Evolutionary conservation across 1,284 basidiomycete genomes (phyloP).

Genomic region (Vanrija pseudolonga): DNA sequence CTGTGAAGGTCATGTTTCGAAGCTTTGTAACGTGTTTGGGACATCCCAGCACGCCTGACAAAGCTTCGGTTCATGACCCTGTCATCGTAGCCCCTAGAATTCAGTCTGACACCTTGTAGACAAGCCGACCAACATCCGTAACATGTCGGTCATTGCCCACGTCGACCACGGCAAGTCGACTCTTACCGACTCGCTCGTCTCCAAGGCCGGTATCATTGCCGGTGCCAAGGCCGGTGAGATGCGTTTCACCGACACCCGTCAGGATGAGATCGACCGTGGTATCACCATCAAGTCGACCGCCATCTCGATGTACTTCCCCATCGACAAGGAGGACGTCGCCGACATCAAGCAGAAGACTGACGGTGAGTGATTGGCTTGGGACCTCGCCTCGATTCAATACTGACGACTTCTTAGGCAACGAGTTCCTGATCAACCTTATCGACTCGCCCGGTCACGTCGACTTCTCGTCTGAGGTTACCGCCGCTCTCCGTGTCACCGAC

Average conservation of each 20-base stretch:
- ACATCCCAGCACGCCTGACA: constrained; percentile 55
- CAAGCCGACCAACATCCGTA: constrained; percentile 56
- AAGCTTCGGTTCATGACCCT: too few relatives aligned
- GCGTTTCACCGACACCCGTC: constrained; percentile 94
- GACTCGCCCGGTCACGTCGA: constrained; percentile 99
- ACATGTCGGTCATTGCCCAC: constrained; percentile 98
- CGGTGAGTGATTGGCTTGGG: constrained; percentile 53
- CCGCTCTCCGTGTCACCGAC: constrained; percentile 98
- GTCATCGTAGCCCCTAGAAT: constrained; percentile 53
- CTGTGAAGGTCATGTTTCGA: neutral
- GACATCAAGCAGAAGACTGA: constrained; percentile 91
- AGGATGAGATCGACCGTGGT: constrained; percentile 99
- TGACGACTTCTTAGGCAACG: constrained; percentile 60
- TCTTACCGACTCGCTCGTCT: constrained; percentile 97
- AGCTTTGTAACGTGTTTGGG: neutral
- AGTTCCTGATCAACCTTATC: constrained; percentile 99
- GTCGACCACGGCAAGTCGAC: constrained; percentile 99
- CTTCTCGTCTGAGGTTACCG: constrained; percentile 99
- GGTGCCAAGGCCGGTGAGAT: constrained; percentile 90
- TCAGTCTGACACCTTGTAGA: constrained; percentile 8
- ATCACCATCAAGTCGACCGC: constrained; percentile 99
- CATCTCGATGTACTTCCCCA: constrained; percentile 99
- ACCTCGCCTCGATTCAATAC: neutral
- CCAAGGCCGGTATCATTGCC: constrained; percentile 99
- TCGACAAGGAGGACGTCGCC: constrained; percentile 79